These are phyloP conservation scores for Castanopsis chinensis DNA, from an alignment of 306 rosid genomes.

Conservation along the genomic window DNA sequence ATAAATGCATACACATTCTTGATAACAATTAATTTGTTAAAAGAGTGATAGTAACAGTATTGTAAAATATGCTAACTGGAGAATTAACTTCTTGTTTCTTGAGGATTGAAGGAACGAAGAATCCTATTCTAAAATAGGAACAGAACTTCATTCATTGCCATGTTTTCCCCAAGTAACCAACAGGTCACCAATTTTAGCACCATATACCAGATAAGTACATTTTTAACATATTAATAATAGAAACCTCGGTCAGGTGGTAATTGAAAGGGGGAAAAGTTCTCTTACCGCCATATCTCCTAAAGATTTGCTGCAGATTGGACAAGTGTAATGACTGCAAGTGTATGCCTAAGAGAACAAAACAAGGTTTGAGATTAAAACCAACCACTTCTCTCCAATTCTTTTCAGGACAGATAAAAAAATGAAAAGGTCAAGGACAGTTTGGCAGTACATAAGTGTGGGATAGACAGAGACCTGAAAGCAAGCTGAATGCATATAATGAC, in stretches of 20 bases:
- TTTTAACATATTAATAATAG: background rate
- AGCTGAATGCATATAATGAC: constrained; percentile 99
- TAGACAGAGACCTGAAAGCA: constrained; percentile 84
- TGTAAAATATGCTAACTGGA: background rate
- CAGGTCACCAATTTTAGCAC: background rate
- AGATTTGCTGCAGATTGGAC: constrained; percentile 99
- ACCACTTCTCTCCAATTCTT: constrained; percentile 9
- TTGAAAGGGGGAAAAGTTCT: constrained; percentile 14
- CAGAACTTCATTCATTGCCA: background rate
- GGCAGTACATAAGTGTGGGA: background rate
- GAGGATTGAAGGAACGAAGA: background rate
- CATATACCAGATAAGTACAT: background rate
- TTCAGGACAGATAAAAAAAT: background rate
- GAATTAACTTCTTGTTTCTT: background rate
- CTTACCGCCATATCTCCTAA: constrained; percentile 99
- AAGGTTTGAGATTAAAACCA: constrained; percentile 30
- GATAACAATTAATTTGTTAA: background rate
- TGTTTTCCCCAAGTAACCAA: background rate
- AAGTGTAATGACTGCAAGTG: constrained; percentile 93
- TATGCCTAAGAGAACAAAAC: constrained; percentile 67
- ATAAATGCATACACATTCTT: background rate
- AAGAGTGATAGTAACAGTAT: background rate
- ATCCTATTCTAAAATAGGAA: background rate
- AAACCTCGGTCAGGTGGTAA: constrained; percentile 10
- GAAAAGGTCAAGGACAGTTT: background rate